phyloP scores from a whole-genome alignment of 805 yeast genomes.

The Candida hungchunana region DNA sequence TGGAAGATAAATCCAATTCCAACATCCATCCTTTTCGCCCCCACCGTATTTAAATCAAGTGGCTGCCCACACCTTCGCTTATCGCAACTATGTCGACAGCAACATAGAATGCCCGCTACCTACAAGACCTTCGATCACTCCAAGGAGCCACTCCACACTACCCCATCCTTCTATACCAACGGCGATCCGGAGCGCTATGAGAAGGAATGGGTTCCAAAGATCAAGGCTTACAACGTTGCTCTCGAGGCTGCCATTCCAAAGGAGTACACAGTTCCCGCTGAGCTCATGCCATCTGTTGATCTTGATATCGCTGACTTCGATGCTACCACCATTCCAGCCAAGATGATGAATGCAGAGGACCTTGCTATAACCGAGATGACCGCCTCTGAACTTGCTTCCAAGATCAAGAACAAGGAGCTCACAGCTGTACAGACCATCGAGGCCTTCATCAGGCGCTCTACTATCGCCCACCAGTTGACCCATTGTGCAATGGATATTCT shows the following conservation, averaged over 20 bases:
- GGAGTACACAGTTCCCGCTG: conserved; percentile 21
- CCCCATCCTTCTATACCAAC: conserved; percentile 7
- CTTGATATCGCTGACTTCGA: conserved; percentile 20
- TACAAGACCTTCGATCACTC: conserved; percentile 17
- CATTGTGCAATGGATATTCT: conserved; percentile 58
- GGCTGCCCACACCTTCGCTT: no score
- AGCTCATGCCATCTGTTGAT: conserved; percentile 19
- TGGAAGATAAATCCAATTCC: no score
- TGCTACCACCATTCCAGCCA: conserved; percentile 21
- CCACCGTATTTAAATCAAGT: no score
- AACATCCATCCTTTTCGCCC: no score
- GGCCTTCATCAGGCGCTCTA: conserved; percentile 42
- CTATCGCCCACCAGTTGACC: conserved; percentile 59
- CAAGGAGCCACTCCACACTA: conserved; percentile 14
- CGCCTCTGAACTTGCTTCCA: conserved; percentile 19
- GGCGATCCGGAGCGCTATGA: conserved; percentile 19
- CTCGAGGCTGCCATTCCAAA: conserved; percentile 20
- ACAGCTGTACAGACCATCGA: conserved; percentile 19
- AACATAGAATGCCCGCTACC: conserved; percentile 12
- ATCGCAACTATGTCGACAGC: no score
- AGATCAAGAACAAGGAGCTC: conserved; percentile 16
- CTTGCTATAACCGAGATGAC: conserved; percentile 21
- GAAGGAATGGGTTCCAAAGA: conserved; percentile 24
- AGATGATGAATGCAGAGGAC: conserved; percentile 18
- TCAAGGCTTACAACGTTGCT: conserved; percentile 22